These are phyloP conservation scores for Paradendryphiella salina DNA, from an alignment of 2,329 filamentous ascomycete genomes.

Conservation along the genomic window DNA sequence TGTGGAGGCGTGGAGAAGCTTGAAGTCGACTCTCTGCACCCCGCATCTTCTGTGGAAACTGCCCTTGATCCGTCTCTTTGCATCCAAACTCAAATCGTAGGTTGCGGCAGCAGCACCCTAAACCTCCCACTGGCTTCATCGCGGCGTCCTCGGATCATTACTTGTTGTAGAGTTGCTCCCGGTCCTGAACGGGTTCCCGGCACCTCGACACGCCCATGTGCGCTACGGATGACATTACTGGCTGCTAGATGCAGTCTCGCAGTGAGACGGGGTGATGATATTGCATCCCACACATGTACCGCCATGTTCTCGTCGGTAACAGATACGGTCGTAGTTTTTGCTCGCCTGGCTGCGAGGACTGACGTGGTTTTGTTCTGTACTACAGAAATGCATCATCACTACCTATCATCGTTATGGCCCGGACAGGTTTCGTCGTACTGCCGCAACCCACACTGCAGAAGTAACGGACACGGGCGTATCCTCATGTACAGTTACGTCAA, in stretches of 20 bases:
- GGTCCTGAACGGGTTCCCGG: conserved; percentile 10
- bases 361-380: not conserved
- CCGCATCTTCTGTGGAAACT: conserved; percentile 1
- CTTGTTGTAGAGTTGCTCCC: conserved; percentile 4
- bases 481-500: conserved; percentile 39
- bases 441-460: not conserved
- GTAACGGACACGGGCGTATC: conserved; percentile 5
- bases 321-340: not conserved
- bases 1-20: conserved; percentile 12
- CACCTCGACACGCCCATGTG: conserved; percentile 3
- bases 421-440: conserved; percentile 1
- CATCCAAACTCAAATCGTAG: not conserved
- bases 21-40: conserved; percentile 1
- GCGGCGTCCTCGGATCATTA: conserved; percentile 6
- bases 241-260: not conserved
- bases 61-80: conserved; percentile 9
- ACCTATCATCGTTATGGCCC: not conserved
- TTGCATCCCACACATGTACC: conserved; percentile 3
- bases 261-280: not conserved
- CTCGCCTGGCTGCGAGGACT: not conserved
- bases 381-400: conserved; percentile 1
- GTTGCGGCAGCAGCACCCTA: conserved; percentile 1
- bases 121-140: not conserved
- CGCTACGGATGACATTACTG: not conserved
- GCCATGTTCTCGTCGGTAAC: not conserved